Conservation (phyloP, 1,284 basidiomycete genomes). For the Boletellus sp. region DNA sequence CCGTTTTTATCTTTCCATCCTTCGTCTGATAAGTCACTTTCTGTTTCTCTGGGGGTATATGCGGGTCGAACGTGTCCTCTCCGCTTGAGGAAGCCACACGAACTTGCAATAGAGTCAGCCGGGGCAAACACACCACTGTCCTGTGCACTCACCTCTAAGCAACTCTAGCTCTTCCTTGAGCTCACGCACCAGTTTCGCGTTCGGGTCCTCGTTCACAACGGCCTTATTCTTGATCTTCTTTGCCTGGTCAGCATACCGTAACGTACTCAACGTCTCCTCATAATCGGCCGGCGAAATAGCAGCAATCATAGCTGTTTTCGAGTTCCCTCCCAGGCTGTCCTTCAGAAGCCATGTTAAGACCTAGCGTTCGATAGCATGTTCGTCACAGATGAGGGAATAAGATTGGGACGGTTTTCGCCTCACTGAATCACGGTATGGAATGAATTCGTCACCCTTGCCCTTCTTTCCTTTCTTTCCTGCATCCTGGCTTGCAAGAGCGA, state of each 20-base stretch:
- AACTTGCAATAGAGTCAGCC: slow-evolving; percentile 40
- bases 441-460: slow-evolving; percentile 82
- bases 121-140: slow-evolving; percentile 1
- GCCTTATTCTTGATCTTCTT: slow-evolving; percentile 99
- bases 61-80: slow-evolving; percentile 85
- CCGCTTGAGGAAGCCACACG: slow-evolving; percentile 61
- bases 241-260: slow-evolving; percentile 96
- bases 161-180: slow-evolving; percentile 96
- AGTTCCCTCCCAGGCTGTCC: slow-evolving; percentile 94
- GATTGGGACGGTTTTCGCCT: slow-evolving; percentile 24
- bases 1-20: slow-evolving; percentile 90
- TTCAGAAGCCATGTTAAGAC: slow-evolving; percentile 97
- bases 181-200: slow-evolving; percentile 96
- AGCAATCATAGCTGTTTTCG: slow-evolving; percentile 96
- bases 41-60: slow-evolving; percentile 90
- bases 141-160: slow-evolving; percentile 60
- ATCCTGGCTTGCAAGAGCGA: slow-evolving; percentile 74
- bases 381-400: slow-evolving; percentile 9
- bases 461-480: slow-evolving; percentile 78
- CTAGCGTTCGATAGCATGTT: slow-evolving; percentile 35
- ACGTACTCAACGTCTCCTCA: slow-evolving; percentile 93
- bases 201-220: slow-evolving; percentile 98
- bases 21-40: slow-evolving; percentile 94
- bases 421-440: slow-evolving; percentile 93
- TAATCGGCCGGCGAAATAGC: slow-evolving; percentile 98